phyloP scores from a whole-genome alignment of 2,329 filamentous ascomycete genomes.

The Sclerotiophoma versabilis region DNA sequence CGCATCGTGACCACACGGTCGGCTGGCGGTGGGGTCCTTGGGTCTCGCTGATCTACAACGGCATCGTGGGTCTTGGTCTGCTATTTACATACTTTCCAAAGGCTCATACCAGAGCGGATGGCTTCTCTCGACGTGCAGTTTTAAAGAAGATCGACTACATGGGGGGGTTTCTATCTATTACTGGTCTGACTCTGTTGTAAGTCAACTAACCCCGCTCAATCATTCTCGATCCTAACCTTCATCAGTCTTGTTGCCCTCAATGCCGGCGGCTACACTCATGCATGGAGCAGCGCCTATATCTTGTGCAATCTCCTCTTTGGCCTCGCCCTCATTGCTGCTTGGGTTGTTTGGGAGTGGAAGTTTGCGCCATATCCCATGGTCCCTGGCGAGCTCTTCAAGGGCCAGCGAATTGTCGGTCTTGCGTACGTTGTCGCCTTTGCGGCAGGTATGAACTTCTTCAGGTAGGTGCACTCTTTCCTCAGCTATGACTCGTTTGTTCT shows the following conservation, averaged over 20 bases:
- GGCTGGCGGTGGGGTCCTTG: slow-evolving; percentile 48
- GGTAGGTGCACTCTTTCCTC: background rate
- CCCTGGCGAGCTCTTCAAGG: slow-evolving; percentile 45
- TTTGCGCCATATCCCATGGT: slow-evolving; percentile 51
- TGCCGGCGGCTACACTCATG: slow-evolving; percentile 50
- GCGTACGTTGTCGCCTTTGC: slow-evolving; percentile 45
- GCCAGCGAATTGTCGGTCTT: slow-evolving; percentile 42
- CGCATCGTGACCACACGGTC: slow-evolving; percentile 28
- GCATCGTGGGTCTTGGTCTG: slow-evolving; percentile 39
- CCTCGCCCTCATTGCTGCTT: slow-evolving; percentile 42
- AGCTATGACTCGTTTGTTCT: background rate
- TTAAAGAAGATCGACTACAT: slow-evolving; percentile 44
- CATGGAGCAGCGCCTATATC: slow-evolving; percentile 49
- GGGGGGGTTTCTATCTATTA: slow-evolving; percentile 41
- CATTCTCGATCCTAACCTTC: background rate
- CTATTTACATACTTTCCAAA: slow-evolving; percentile 43
- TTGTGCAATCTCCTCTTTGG: slow-evolving; percentile 48
- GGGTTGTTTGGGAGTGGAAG: slow-evolving; percentile 49
- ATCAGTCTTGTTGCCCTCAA: slow-evolving; percentile 50
- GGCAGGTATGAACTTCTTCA: slow-evolving; percentile 47
- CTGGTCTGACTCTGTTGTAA: slow-evolving; percentile 44
- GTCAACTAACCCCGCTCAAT: background rate
- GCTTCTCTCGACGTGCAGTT: slow-evolving; percentile 38
- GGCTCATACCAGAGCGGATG: slow-evolving; percentile 42
- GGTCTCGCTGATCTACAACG: slow-evolving; percentile 44